phyloP scores from a whole-genome alignment of 257 asterid species.

The Voacanga thouarsii region DNA sequence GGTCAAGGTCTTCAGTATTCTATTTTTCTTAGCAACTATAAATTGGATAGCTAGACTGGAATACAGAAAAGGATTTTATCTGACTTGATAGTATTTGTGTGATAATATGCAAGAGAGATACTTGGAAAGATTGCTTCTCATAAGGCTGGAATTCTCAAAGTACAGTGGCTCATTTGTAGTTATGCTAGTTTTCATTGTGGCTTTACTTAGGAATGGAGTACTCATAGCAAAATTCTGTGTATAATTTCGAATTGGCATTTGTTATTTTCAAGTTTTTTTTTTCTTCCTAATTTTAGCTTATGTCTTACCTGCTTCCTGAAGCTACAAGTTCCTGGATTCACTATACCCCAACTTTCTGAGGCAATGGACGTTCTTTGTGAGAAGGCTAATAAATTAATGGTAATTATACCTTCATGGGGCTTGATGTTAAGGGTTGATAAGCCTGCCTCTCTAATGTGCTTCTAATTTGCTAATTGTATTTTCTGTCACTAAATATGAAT shows the following conservation, averaged over 20 bases:
- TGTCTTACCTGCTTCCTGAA: constrained; percentile 56
- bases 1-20: background rate
- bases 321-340: constrained; percentile 85
- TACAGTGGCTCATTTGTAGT: constrained; percentile 26
- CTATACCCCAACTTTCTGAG: constrained; percentile 72
- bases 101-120: constrained; percentile 40
- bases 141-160: constrained; percentile 93
- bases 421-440: background rate
- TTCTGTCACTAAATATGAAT: background rate
- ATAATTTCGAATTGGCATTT: constrained; percentile 31
- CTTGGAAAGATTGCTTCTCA: constrained; percentile 78
- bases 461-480: background rate
- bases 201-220: constrained; percentile 20
- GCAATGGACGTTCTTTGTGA: constrained; percentile 76
- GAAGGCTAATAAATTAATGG: constrained; percentile 59
- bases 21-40: too few relatives aligned
- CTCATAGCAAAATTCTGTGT: constrained; percentile 22
- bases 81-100: constrained; percentile 6
- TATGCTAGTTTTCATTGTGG: constrained; percentile 6
- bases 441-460: background rate
- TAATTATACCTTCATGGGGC: constrained; percentile 19
- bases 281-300: constrained; percentile 49
- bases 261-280: constrained; percentile 36
- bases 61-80: background rate
- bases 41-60: background rate